phyloP scores from a whole-genome alignment of 495 filamentous ascomycete species.

The Neurospora cerealis region DNA sequence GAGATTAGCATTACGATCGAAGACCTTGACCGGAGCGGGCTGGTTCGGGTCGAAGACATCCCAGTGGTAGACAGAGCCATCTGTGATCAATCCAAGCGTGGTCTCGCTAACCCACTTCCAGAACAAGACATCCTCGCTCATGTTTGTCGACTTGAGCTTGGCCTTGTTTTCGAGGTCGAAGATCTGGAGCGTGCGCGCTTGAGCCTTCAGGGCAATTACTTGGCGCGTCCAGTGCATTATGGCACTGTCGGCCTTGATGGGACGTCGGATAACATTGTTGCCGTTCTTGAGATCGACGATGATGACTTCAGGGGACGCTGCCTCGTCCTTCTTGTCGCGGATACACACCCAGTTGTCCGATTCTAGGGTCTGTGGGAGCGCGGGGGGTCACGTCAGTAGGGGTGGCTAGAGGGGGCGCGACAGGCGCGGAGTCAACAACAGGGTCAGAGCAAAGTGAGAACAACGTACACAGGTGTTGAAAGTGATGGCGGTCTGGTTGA shows the following conservation, averaged over 20 bases:
- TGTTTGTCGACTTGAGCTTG: conserved; percentile 89
- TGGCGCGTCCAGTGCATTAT: conserved; percentile 98
- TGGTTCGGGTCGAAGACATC: conserved; percentile 79
- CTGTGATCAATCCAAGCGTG: conserved; percentile 80
- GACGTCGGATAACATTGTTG: conserved; percentile 84
- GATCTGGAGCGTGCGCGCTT: conserved; percentile 87
- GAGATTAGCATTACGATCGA: conserved; percentile 85
- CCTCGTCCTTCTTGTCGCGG: conserved; percentile 76
- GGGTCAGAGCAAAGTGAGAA: neutral
- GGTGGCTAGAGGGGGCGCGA: neutral
- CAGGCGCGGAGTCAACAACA: neutral
- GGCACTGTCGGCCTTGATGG: conserved; percentile 98
- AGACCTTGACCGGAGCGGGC: conserved; percentile 73
- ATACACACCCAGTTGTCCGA: conserved; percentile 94
- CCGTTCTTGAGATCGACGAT: conserved; percentile 93
- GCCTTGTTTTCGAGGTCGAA: conserved; percentile 85
- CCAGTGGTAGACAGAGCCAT: conserved; percentile 90
- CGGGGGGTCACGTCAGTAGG: neutral
- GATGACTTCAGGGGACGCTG: conserved; percentile 80
- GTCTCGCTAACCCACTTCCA: conserved; percentile 98
- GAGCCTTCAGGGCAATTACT: conserved; percentile 93
- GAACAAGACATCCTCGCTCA: conserved; percentile 95
- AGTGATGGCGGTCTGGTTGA: conserved; percentile 81
- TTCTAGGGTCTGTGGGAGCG: conserved; percentile 69
- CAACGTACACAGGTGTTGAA: conserved; percentile 91